Conservation (phyloP, 176 grass and related monocot species). For the Tillandsia fasciculata region DNA sequence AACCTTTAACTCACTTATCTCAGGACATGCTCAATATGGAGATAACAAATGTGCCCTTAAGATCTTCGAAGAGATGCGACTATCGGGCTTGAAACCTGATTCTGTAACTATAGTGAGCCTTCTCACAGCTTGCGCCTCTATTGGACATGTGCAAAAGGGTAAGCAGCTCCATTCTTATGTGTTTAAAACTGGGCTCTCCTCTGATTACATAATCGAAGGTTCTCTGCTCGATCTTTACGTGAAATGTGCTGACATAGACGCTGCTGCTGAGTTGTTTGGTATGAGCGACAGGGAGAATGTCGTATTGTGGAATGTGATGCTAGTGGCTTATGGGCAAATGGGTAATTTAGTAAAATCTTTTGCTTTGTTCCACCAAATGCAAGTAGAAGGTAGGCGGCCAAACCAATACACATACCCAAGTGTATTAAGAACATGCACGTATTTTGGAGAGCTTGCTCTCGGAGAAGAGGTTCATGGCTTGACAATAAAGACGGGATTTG, state of each 20-base stretch:
- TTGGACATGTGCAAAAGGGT: conserved; percentile 38
- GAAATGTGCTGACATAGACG: conserved; percentile 39
- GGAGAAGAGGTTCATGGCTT: conserved; percentile 57
- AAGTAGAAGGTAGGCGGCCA: conserved; percentile 30
- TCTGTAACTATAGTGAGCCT: conserved; percentile 44
- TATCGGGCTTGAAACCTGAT: conserved; percentile 36
- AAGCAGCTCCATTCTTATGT: conserved; percentile 45
- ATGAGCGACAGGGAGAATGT: conserved; percentile 41
- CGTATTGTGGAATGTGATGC: conserved; percentile 67
- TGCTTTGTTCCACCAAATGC: conserved; percentile 54
- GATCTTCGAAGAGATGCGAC: conserved; percentile 39
- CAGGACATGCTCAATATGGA: conserved; percentile 46
- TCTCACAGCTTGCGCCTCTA: conserved; percentile 37
- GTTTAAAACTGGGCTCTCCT: conserved; percentile 47
- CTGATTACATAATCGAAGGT: conserved; percentile 56
- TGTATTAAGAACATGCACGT: conserved; percentile 55
- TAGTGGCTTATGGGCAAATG: conserved; percentile 53
- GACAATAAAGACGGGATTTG: conserved; percentile 28
- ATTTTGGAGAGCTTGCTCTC: conserved; percentile 32
- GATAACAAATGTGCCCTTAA: conserved; percentile 26
- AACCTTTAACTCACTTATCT: conserved; percentile 53
- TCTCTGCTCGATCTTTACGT: conserved; percentile 66
- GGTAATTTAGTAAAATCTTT: conserved; percentile 44
- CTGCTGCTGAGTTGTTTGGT: conserved; percentile 39
- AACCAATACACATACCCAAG: conserved; percentile 76